Base-by-base conservation (phyloP, 2,329 filamentous ascomycete species). In the Fusarium cyanostomum region DNA sequence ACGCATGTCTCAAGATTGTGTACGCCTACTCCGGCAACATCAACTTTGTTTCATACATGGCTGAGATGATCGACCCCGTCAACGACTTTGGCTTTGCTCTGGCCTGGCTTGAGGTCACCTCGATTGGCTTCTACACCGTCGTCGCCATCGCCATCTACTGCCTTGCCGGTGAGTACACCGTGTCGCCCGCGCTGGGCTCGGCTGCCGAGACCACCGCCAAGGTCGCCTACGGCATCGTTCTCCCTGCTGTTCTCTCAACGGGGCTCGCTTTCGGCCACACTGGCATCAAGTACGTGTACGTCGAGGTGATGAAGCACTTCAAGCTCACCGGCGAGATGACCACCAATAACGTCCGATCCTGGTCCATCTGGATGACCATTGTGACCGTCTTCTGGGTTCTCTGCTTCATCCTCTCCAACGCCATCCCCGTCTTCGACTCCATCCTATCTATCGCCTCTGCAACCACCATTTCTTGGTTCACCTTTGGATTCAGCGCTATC, bases 11-110 rank as follows among this genome's bases (percentile, higher is more conserved):
- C 54, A 73, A 74, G 59, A 71, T 77, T 41, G 71, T 68, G 63
- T 77, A 75, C 56, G 73, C 75, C 27, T 77, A 74, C 62, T 75
- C 75, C 7, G 76, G 75, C 13, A 76, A 78, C 63, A 74, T 76
- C 44, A 75, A 73, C 54, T 76, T 75, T 39, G 74, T 80, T 31
- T 68, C 66, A 1, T 74, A 74, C 52, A 74, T 75, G 72, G 73
- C 73, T 16, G 74, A 76, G 69, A 75, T 76, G 74, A 67, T 72
- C 46, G 71, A 75, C 51, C 74, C 73, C 6, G 69, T 72, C 42
- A 63, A 60, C 18, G 73, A 76, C 67, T 76, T 76, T 51, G 60
- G 56, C 38, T 71, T 71, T 42, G 69, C 69, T 35, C 54, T 71
- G 18, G 64, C 64, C 10, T 65, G 55, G 37, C 57, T 71, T 15